Evolutionary conservation across 2,329 filamentous ascomycete genomes (phyloP).

Genomic region (Neonectria magnoliae): DNA sequence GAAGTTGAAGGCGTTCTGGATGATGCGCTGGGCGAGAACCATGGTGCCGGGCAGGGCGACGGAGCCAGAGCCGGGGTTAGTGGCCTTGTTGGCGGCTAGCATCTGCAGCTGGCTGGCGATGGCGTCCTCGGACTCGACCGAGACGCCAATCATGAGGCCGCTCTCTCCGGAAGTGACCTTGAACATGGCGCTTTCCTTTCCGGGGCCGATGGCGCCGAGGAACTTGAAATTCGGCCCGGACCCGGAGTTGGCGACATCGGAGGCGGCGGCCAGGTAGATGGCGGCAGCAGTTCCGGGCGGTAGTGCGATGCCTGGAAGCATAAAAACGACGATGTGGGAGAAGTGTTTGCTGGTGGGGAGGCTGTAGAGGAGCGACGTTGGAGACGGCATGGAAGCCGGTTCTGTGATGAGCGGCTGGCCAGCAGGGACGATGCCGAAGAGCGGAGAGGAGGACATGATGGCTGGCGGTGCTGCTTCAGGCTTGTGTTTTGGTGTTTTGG

Average conservation of each 20-base stretch:
- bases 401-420: constrained; percentile 66
- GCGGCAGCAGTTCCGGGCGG: constrained; percentile 83
- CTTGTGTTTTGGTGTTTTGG: not conserved
- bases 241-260: constrained; percentile 51
- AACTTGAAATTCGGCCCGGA: constrained; percentile 76
- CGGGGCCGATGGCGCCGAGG: constrained; percentile 87
- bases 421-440: constrained; percentile 70
- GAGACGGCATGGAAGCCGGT: constrained; percentile 63
- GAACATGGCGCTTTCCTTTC: constrained; percentile 93
- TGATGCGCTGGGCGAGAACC: constrained; percentile 89
- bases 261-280: constrained; percentile 79
- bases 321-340: constrained; percentile 87
- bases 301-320: constrained; percentile 80
- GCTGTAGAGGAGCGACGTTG: constrained; percentile 66
- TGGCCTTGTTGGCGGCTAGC: constrained; percentile 53
- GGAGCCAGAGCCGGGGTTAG: not conserved
- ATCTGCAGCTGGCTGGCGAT: constrained; percentile 76
- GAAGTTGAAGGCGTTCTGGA: constrained; percentile 97
- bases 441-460: constrained; percentile 55
- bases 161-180: constrained; percentile 64
- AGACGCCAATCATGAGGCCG: constrained; percentile 81
- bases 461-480: not conserved
- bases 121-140: constrained; percentile 78
- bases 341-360: constrained; percentile 65
- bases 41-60: constrained; percentile 69